Base-by-base conservation (phyloP, 352 stramenopile species). In the Phytophthora foliorum region DNA sequence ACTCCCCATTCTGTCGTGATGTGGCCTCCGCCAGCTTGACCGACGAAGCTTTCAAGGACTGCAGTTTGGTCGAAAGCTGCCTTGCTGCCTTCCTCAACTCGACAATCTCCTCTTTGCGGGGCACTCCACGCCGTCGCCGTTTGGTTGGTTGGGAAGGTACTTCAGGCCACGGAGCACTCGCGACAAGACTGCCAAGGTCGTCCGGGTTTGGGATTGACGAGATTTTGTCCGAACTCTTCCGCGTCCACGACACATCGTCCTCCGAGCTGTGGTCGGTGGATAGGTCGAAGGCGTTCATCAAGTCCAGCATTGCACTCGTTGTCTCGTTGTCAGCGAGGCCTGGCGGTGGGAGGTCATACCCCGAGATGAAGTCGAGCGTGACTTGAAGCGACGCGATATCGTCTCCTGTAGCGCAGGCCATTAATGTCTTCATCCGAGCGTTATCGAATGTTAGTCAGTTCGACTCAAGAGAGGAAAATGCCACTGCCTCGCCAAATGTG, bases 21-120 rank as follows among this genome's bases (percentile, higher is more conserved):
- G 16, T 32, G 4, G 50, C 39, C 4, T 48, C 32, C 16, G 31
- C 10, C 4, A 52, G 1, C n/a, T 56, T 38, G 1, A 16, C 21
- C 29, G 34, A 42, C 0, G 45, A 9, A 4, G 16, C 11, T 22
- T 64, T 46, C 38, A 69, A 44, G 1, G 6, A 9, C 22, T 65
- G 8, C 2, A 74, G 14, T 9, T 50, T 64, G 7, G 49, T 27
- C 1, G 66, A 27, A 2, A 74, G 27, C 14, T 32, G 29, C 1
- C 10, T 13, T 3, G 41, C 21, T 9, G 50, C 8, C 25, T 51
- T 56, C 10, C n/a, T 24, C 11, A 74, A 31, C 16, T 69, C 45
- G 3, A 8, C 42, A 42, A 74, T 68, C 21, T 74, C 66, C 0
- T 69, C 58, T 46, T 74, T 74, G 1, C 59, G 58, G 5, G 66